Evolutionary conservation across 31 red algal genomes (phyloP).

Genomic region (Odonthalia washingtoniensis): DNA sequence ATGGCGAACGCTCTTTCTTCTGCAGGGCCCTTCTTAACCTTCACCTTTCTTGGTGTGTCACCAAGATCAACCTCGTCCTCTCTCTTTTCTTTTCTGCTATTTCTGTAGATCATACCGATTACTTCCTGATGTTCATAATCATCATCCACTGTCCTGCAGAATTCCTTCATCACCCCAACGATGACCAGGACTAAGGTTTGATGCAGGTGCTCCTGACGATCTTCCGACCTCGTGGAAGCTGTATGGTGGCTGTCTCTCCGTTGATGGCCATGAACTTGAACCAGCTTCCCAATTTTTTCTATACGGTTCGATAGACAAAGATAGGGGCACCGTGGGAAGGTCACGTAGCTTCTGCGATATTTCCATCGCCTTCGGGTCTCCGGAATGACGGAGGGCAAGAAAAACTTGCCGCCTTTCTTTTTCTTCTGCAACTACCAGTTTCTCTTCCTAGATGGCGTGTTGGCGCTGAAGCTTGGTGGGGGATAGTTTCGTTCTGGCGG

Average conservation of each 20-base stretch:
- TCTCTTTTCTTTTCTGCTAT: neutral
- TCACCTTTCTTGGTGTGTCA: neutral
- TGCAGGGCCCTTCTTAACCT: neutral
- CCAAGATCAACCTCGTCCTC: neutral
- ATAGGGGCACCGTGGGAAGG: too few species aligned
- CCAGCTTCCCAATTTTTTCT: too few species aligned
- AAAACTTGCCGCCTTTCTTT: neutral
- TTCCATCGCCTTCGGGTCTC: neutral
- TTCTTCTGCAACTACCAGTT: neutral
- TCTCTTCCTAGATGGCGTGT: too few species aligned
- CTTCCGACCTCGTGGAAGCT: too few species aligned
- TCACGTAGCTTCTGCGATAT: too few species aligned
- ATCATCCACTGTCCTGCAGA: neutral
- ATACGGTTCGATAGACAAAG: too few species aligned
- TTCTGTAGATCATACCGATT: too few species aligned
- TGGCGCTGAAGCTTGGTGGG: too few species aligned
- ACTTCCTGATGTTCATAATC: too few species aligned
- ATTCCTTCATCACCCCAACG: neutral
- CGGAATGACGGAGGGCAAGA: neutral
- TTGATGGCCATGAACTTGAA: too few species aligned
- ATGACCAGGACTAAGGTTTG: neutral
- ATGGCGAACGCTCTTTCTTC: neutral
- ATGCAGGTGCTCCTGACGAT: neutral
- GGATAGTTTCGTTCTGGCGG: too few species aligned
- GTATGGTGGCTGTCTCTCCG: too few species aligned